Percentiles rank a stretch among this genome's conserved stretches.
phyloP scores from a whole-genome alignment of 495 filamentous ascomycete genomes.

The Hypomontagnella submonticulosa region DNA sequence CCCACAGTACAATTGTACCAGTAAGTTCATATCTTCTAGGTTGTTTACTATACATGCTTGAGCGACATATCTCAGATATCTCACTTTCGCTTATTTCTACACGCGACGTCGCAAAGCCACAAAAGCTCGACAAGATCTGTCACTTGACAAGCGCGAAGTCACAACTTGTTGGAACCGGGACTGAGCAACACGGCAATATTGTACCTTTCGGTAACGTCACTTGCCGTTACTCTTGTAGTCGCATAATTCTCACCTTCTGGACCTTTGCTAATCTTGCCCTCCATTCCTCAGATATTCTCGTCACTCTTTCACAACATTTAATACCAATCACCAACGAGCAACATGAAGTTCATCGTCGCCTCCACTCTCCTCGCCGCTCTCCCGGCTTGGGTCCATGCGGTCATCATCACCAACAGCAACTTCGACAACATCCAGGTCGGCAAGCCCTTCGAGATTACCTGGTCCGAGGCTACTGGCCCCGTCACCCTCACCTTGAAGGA shows the following conservation, averaged over 20 bases:
- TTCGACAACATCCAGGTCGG: conserved; percentile 51
- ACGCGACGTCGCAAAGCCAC: conserved; percentile 18
- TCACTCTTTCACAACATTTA: conserved; percentile 42
- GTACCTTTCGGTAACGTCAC: conserved; percentile 7
- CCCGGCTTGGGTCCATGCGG: conserved; percentile 52
- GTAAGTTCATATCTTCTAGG: conserved; percentile 23
- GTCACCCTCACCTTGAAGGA: conserved; percentile 55
- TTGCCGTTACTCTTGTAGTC: background rate
- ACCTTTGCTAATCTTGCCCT: conserved; percentile 17
- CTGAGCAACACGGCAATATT: background rate
- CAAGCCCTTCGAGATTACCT: conserved; percentile 56
- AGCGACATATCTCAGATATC: background rate
- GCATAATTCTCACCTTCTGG: conserved; percentile 12
- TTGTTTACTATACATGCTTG: background rate
- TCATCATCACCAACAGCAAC: conserved; percentile 55
- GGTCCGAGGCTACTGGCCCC: conserved; percentile 50
- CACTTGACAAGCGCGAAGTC: conserved; percentile 11
- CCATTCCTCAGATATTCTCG: conserved; percentile 21
- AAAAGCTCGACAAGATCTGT: conserved; percentile 1
- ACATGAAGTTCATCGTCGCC: conserved; percentile 57
- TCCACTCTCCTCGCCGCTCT: conserved; percentile 51
- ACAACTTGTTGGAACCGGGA: background rate
- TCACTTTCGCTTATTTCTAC: conserved; percentile 1
- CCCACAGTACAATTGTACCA: conserved; percentile 10
- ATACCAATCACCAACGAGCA: conserved; percentile 42